Base-by-base conservation (phyloP, 306 rosid genomes). In the Lathyrus tuberosus region DNA sequence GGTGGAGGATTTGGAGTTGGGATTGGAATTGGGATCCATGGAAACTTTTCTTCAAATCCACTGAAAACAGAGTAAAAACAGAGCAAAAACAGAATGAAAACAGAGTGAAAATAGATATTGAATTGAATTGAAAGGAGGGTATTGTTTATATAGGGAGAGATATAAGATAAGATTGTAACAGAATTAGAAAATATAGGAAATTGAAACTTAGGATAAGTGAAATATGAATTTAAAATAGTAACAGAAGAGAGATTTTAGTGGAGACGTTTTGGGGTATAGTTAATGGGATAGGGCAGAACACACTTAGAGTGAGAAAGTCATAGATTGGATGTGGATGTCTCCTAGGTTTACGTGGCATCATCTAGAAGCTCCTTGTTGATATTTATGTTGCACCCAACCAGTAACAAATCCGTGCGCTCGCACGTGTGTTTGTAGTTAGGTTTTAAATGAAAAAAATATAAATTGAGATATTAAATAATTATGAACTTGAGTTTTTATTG, bases 1-100 rank as follows among this genome's bases (percentile, higher is more conserved):
- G 62, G 48, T 65, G 54, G 35, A 35, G 10, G 40, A 7, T 35
- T 35, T 35, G 40, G 40, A 35, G 1, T 35, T 33, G 37, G 37
- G 51, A 77, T 84, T 90, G 53, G 85, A 26, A 26, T 20, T 60
- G 26, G 67, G 22, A 71, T 74, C 85, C 93, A 86, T 87, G 53
- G 66, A 43, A 46, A 8, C 13, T 17, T 46, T 42, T 14, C 2
- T 8, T 18, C 40, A 3, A 26, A 26, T 26, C 30, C 4, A 26
- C 30, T 3, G 4, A 26, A 26, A 26, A 26, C 30, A 26, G 30
- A 26, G 30, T 3, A 26, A 26, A 0, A 26, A 26, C 30, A 26
- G 30, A 26, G 30, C 5, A 26, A 26, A 26, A 26, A 26, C 30
- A 26, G 48, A 46, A 10, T 46, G 17, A 15, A 46, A n/a, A 26